phyloP scores from a whole-genome alignment of 768 basidiomycete genomes.

The Austroboletus eburneus region DNA sequence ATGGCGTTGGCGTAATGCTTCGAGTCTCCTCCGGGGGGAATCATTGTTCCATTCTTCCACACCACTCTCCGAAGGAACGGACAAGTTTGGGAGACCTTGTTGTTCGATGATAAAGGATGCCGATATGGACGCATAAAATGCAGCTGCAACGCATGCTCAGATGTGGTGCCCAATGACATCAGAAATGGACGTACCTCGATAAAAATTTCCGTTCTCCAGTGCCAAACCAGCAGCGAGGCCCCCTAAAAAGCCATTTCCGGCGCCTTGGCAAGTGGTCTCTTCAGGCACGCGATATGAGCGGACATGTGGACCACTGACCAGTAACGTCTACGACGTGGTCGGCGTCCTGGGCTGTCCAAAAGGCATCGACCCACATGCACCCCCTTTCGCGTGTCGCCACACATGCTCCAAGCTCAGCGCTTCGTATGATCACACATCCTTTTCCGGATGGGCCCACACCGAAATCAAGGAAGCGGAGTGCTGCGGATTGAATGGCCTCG shows the following conservation, averaged over 20 bases:
- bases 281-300: slow-evolving; percentile 4
- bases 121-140: slow-evolving; percentile 72
- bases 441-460: slow-evolving; percentile 47
- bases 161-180: slow-evolving; percentile 2
- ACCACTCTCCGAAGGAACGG: slow-evolving; percentile 21
- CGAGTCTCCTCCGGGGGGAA: slow-evolving; percentile 52
- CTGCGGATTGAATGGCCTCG: slow-evolving; percentile 61
- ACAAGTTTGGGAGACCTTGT: slow-evolving; percentile 61
- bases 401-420: slow-evolving; percentile 71
- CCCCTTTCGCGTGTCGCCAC: slow-evolving; percentile 41
- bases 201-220: slow-evolving; percentile 53
- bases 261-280: slow-evolving; percentile 44
- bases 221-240: slow-evolving; percentile 74
- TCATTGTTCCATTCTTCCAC: slow-evolving; percentile 68
- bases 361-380: slow-evolving; percentile 69
- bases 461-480: slow-evolving; percentile 54
- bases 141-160: slow-evolving; percentile 42
- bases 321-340: slow-evolving; percentile 75
- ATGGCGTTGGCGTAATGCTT: slow-evolving; percentile 44
- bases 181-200: slow-evolving; percentile 48
- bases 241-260: slow-evolving; percentile 88
- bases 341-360: slow-evolving; percentile 49
- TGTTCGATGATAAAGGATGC: slow-evolving; percentile 85
- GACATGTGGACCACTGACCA: slow-evolving; percentile 39
- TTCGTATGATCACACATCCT: slow-evolving; percentile 70